Evolutionary conservation across 345 rosid species (phyloP).

Genomic region (Boechera divaricarpa): DNA sequence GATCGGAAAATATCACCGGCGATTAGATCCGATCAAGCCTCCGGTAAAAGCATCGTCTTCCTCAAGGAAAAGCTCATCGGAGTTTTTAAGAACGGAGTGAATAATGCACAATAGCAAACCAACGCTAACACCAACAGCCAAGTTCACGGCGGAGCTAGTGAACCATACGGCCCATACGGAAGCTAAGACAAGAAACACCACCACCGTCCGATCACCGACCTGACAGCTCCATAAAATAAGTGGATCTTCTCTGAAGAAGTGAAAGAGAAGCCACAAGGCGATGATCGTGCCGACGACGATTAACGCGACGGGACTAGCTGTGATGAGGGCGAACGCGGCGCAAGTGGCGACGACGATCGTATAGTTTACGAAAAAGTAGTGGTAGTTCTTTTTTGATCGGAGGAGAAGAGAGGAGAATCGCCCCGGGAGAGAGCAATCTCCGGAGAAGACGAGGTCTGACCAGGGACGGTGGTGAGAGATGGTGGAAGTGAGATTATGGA

Average conservation of each 20-base stretch:
- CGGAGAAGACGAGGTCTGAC: slow-evolving; percentile 56
- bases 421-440: slow-evolving; percentile 38
- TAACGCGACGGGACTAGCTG: slow-evolving; percentile 50
- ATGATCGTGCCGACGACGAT: slow-evolving; percentile 46
- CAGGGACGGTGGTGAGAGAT: slow-evolving; percentile 61
- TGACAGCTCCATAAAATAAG: slow-evolving; percentile 47
- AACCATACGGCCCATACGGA: slow-evolving; percentile 52
- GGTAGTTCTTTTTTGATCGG: slow-evolving; percentile 42
- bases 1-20: slow-evolving; percentile 20
- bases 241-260: slow-evolving; percentile 61
- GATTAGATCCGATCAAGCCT: slow-evolving; percentile 43
- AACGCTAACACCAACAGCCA: slow-evolving; percentile 43
- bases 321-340: slow-evolving; percentile 40
- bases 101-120: slow-evolving; percentile 44
- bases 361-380: slow-evolving; percentile 56
- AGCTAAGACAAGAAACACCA: slow-evolving; percentile 39
- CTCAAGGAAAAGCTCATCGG: slow-evolving; percentile 47
- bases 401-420: slow-evolving; percentile 35
- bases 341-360: slow-evolving; percentile 41
- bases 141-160: slow-evolving; percentile 46
- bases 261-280: slow-evolving; percentile 54
- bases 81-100: slow-evolving; percentile 47
- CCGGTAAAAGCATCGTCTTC: slow-evolving; percentile 44
- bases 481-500: slow-evolving; percentile 51
- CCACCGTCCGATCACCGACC: slow-evolving; percentile 48